A percentile compares a stretch with the other conserved stretches of the same genome.
Conservation (phyloP, 805 yeast genomes). For the Blastobotrys mokoenaii region DNA sequence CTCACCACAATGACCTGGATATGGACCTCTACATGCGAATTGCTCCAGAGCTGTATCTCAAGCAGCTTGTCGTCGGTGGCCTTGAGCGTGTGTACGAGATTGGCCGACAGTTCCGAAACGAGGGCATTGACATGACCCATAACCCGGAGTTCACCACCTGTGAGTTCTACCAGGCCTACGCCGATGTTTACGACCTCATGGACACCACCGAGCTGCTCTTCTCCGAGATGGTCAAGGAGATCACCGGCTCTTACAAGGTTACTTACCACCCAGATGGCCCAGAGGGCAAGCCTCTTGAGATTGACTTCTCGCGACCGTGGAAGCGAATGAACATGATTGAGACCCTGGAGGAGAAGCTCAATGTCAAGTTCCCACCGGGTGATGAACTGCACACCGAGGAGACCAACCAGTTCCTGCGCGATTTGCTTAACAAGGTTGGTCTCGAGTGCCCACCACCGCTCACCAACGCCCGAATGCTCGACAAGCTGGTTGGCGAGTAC, state of each 20-base stretch:
- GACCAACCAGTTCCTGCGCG: slow-evolving; percentile 84
- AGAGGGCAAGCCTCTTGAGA: slow-evolving; percentile 59
- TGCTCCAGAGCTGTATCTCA: slow-evolving; percentile 95
- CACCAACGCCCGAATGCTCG: slow-evolving; percentile 98
- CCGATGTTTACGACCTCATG: slow-evolving; percentile 95
- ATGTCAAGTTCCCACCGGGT: slow-evolving; percentile 91
- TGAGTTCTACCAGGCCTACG: slow-evolving; percentile 96
- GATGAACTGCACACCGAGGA: slow-evolving; percentile 89
- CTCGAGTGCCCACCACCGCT: slow-evolving; percentile 86
- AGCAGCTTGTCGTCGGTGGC: slow-evolving; percentile 97
- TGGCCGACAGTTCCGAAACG: slow-evolving; percentile 98
- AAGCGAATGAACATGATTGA: slow-evolving; percentile 97
- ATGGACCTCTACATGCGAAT: slow-evolving; percentile 97
- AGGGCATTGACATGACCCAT: slow-evolving; percentile 97
- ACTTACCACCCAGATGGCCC: slow-evolving; percentile 93
- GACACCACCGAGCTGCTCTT: slow-evolving; percentile 79
- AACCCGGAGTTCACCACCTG: slow-evolving; percentile 99
- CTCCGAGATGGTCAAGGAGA: slow-evolving; percentile 94
- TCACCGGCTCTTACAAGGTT: slow-evolving; percentile 82
- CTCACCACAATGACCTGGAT: slow-evolving; percentile 94
- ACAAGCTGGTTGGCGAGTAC: slow-evolving; percentile 92
- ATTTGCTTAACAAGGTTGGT: slow-evolving; percentile 66
- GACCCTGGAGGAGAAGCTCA: slow-evolving; percentile 78
- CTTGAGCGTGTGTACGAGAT: slow-evolving; percentile 96
- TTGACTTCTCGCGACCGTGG: slow-evolving; percentile 96